A percentile compares a stretch with the other conserved stretches of the same genome.
Evolutionary conservation across 345 rosid species (phyloP).

Genomic region (Gossypium herbaceum): DNA sequence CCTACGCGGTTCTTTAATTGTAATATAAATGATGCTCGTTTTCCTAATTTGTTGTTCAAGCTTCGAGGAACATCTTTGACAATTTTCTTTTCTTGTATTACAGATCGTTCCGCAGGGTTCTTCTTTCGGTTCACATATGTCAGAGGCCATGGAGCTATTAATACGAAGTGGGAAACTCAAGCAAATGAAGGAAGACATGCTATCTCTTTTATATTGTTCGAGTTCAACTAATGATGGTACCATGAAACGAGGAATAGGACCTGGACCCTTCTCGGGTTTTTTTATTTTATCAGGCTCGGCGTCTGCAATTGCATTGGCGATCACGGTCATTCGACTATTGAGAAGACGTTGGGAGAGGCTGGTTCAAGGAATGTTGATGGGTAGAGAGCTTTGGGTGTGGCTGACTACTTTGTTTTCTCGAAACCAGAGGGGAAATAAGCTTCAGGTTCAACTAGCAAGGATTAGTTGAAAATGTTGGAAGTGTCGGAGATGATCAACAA

Average conservation of each 20-base stretch:
- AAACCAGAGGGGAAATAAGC: background rate
- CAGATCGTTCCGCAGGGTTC: conserved; percentile 19
- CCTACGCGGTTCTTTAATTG: conserved; percentile 12
- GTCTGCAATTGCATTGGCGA: conserved; percentile 8
- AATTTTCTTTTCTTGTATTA: background rate
- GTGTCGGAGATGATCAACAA: too few relatives aligned
- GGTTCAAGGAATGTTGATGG: background rate
- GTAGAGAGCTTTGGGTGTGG: conserved; percentile 17
- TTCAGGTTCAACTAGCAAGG: background rate
- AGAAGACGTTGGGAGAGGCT: conserved; percentile 2
- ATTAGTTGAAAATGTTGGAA: background rate
- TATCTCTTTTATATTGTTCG: background rate
- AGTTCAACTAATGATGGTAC: background rate
- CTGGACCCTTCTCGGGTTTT: conserved; percentile 11
- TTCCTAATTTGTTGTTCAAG: background rate
- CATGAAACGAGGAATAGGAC: conserved; percentile 10
- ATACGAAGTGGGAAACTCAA: conserved; percentile 1
- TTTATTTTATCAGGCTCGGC: conserved; percentile 12
- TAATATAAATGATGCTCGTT: background rate
- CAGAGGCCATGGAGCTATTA: conserved; percentile 10
- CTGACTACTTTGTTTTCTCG: background rate
- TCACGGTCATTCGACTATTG: background rate
- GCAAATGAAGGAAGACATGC: conserved; percentile 1
- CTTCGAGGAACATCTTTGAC: too few relatives aligned
- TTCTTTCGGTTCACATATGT: conserved; percentile 5